Conservation (phyloP, 768 basidiomycete genomes). For the Lenzites betulinus region DNA sequence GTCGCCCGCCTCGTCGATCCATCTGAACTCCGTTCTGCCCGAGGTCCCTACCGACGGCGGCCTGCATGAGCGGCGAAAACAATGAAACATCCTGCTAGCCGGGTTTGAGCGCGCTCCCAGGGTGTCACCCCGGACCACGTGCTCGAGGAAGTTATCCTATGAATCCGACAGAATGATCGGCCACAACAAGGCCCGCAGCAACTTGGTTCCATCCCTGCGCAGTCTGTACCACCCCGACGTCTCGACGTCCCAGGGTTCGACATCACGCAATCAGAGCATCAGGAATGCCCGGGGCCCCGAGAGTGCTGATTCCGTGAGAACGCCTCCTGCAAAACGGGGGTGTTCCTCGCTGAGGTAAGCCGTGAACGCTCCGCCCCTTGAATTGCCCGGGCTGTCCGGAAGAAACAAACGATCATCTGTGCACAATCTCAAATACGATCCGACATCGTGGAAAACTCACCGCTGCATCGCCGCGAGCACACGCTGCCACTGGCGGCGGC, state of each 20-base stretch:
- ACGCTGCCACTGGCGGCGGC: not conserved
- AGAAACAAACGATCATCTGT: not conserved
- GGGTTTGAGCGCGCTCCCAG: not conserved
- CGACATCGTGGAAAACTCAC: not conserved
- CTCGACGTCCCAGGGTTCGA: not conserved
- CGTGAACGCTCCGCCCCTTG: not conserved
- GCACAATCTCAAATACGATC: not conserved
- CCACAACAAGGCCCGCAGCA: conserved; percentile 19
- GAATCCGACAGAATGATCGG: not conserved
- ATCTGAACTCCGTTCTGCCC: not conserved
- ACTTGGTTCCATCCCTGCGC: not conserved
- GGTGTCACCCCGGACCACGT: conserved; percentile 8
- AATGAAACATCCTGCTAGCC: not conserved
- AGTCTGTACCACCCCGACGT: conserved; percentile 3
- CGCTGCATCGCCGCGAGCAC: not conserved
- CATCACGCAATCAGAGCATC: conserved; percentile 12
- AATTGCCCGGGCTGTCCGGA: not conserved
- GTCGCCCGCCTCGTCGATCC: conserved; percentile 3
- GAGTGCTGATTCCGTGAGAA: conserved; percentile 10
- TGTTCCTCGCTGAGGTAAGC: not conserved
- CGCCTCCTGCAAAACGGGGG: not conserved
- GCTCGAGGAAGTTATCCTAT: conserved; percentile 1
- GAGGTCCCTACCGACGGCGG: not conserved
- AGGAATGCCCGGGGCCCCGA: conserved; percentile 19
- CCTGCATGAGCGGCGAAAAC: not conserved